Evolutionary conservation across 2,329 filamentous ascomycete genomes (phyloP), one percentile per base, ranked within the genome.

Genomic region (Colletotrichum karsti): DNA sequence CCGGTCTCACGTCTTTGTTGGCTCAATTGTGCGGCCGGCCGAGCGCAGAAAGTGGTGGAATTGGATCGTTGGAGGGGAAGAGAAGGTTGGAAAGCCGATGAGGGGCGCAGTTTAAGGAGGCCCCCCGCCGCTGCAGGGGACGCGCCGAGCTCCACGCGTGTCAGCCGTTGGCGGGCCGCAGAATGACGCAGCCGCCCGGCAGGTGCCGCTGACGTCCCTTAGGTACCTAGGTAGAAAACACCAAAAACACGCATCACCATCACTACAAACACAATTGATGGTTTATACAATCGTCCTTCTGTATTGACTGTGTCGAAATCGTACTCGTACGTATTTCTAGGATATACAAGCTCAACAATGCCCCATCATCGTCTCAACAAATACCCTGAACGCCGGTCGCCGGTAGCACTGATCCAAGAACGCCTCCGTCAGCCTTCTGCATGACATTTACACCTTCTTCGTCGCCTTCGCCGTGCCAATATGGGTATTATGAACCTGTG

Each of bases 401-500:
- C 53, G 12, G 33, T 58, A 39, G 35, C 59, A 44, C 35, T 53
- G 50, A 53, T 64, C 51, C 51, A 63, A 67, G 51, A 67, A 67
- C 64, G 59, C 64, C 64, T 63, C 42, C 41, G 13, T 63, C 50
- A 56, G 58, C 58, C 58, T 4, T 44, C 50, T 42, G 63, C 30
- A 28, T 18, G 24, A 28, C 42, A 30, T 28, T 44, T 70, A 71
- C 41, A 58, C 81, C 79, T 90, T 92, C 72, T 89, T 90, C 58
- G 90, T 90, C 69, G 90, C 90, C 83, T 92, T 97, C 44, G 94
- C 94, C 0, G 93, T 95, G 67, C 94, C 94, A 74, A 97, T 97
- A 73, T 97, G 94, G 26, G 94, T 97, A 77, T 97, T 97, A 81
- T 94, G 90, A 70, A 95, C 91, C 88, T 92, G 63, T 7, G 30